Base-by-base conservation (phyloP, 208 protist genomes). In the Vickermania spadyakhi region DNA sequence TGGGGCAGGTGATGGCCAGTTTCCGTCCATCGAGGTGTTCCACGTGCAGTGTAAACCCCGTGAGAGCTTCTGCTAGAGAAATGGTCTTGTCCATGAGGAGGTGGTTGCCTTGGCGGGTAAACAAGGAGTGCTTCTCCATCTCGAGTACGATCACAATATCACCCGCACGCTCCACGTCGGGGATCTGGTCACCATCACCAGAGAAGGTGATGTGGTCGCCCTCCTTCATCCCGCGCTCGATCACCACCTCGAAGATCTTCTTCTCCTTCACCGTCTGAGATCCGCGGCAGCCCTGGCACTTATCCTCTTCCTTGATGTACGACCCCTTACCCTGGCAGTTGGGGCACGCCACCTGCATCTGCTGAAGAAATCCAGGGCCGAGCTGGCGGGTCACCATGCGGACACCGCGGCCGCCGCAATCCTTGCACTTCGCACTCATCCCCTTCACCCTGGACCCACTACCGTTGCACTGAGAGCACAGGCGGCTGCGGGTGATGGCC, bases 91-190 rank as follows among this genome's bases (percentile, higher is more conserved):
- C 75, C 42, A 98, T 96, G 52, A 97, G 25, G 11, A 99, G 82
- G 78, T 99, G 96, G 59, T 96, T 72, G 58, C 93, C 97, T 56
- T 98, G 84, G 30, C 98, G 86, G 18, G 81, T 72, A 69, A 99
- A 99, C 0, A 75, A 3, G 11, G 70, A 27, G 78, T 99, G 97
- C 36, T 93, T 80, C 73, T 98, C 98, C 77, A 98, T 75, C 27
- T 97, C 74, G 2, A 99, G 62, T 13, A 99, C 88, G 62, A 99
- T 97, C 57, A 99, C 91, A 58, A 99, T 96, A 71, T 99, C 98
- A 49, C 98, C 98, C 25, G 98, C 84, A 18, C 90, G 73, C 31
- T 78, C 68, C 28, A 97, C 77, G 51, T 84, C 93, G n/a, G 96
- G 93, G 61, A 88, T 88, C 66, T 98, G 91, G 45, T 99, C 96